Base-by-base conservation (phyloP, 2,329 filamentous ascomycete genomes). In the Alternaria longipes region DNA sequence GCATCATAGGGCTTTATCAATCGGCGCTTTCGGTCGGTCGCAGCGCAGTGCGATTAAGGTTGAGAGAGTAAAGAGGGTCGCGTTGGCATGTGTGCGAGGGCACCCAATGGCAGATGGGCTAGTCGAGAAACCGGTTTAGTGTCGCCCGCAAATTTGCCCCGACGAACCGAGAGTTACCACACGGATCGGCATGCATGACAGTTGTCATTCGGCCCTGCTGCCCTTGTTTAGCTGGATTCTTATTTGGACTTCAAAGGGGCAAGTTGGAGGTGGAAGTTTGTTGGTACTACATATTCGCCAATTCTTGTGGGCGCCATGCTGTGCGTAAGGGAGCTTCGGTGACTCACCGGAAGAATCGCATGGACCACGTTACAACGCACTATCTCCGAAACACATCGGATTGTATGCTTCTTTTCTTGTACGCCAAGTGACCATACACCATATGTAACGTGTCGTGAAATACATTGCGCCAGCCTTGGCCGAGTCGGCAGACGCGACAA, bases 121-220 rank as follows among this genome's bases (percentile, higher is more conserved):
- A 67, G 50, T 18, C 3, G 16, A 16, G 26, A 52, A 62, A 62
- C 32, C 8, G 56, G 65, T 34, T 64, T 67, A 58, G 64, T 62
- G 44, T 67, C 65, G 65, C 47, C 63, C 65, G 63, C 50, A 56
- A 20, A 40, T 14, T 62, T 44, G 11, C 9, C 38, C 54, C 65
- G 65, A 66, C 59, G 52, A 64, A 56, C 65, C 65, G 65, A 64
- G 45, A 22, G n/a, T 20, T 34, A 56, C 54, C 46, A 56, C 54
- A 44, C 46, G 46, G 32, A 57, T 57, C 54, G 58, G 54, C 54
- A 57, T 22, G 57, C 53, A 51, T 55, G 40, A 34, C 46, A 52
- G 11, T 32, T 56, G 53, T 26, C 53, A 60, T 51, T 60, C 46
- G 57, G 57, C 22, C 46, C 57, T 56, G 54, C 50, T 46, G 24